Base-by-base conservation (phyloP, 2,329 filamentous ascomycete genomes). In the Talaromyces sp. region DNA sequence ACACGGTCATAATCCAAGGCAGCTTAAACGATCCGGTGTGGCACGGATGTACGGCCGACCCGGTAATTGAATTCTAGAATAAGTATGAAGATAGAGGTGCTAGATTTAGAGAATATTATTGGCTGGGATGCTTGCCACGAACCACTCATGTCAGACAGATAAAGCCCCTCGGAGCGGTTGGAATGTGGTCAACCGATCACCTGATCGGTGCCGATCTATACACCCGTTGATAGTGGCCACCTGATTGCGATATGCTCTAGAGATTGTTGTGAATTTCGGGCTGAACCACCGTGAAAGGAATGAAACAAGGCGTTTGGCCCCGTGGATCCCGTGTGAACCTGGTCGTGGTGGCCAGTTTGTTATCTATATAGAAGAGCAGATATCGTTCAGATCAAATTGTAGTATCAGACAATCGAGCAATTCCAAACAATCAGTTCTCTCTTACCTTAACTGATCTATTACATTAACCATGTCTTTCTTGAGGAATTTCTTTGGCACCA, bases 401-500 rank as follows among this genome's bases (percentile, higher is more conserved):
- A 58, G 42, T 54, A 48, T 48, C 49, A 62, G 24, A 24, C 52
- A 49, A 44, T 39, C 53, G 41, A 45, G 54, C 35, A 48, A 49
- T 16, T 37, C 16, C 20, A 41, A 30, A 19, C 4, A 49, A 13
- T 35, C 19, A 22, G 33, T 37, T 37, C 36, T 29, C 1, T 32
- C 24, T 27, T 17, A 4, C 9, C 4, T 41, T 24, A 20, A 41
- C 13, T 27, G 10, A 11, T 20, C 17, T 14, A 17, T 35, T 29
- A 46, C 30, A 55, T 52, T 53, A 44, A 48, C 47, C 53, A 67
- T 67, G 65, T 67, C 65, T 11, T 66, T 67, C 52, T 45, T 66
- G 29, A 63, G 54, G 53, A 67, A 67, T 52, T 67, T 55, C 54
- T 67, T 67, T 47, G 65, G 65, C 27, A 66, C 63, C 13, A 54